Evolutionary conservation across 2,329 filamentous ascomycete genomes (phyloP), one percentile per base, ranked within the genome.

Genomic region (Fusarium sp.): DNA sequence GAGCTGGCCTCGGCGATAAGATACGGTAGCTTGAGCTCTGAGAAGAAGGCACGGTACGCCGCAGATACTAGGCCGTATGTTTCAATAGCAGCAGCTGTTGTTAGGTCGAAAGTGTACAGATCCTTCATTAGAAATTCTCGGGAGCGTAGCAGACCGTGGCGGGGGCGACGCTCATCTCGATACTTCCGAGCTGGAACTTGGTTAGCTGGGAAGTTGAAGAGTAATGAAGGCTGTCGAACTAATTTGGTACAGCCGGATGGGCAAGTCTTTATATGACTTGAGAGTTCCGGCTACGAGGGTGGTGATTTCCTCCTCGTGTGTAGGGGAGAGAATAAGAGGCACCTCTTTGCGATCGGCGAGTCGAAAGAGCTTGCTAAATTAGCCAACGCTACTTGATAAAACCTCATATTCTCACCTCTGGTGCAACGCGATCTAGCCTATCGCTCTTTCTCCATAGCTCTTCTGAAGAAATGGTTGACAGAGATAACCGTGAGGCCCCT

Each of bases 81-180:
- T 59, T 89, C 84, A n/a, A 95, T 85, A 2, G 96, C 96, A n/a
- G 89, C 85, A 29, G 89, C 84, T 1, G 87, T 81, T 5, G 88
- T 92, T 38, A 88, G 85, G 79, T 99, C 97, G 79, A 99, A 99
- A 0, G 95, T 98, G 81, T 99, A 99, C 1, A 99, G 88, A 82
- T 99, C 97, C 83, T 99, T 99, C 97, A 99, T 99, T 76, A 95
- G 85, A 78, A 99, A 99, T 79, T 99, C 97, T 70, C 95, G 91
- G 1, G 94, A 93, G 11, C 97, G 91, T 10, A 99, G 86, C 2
- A 99, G 87, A 14, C 97, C 97, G 77, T 97, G 94, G 35, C 97
- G 90, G 22, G 97, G 97, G 29, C 97, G 90, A 66, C 93, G 89
- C 83, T 99, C 97, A 84, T 99, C 97, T 58, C 97, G 91, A 80